A percentile compares a stretch with the other conserved stretches of the same genome.
phyloP scores from a whole-genome alignment of 2,329 filamentous ascomycete species.

The Apiospora phragmitis region DNA sequence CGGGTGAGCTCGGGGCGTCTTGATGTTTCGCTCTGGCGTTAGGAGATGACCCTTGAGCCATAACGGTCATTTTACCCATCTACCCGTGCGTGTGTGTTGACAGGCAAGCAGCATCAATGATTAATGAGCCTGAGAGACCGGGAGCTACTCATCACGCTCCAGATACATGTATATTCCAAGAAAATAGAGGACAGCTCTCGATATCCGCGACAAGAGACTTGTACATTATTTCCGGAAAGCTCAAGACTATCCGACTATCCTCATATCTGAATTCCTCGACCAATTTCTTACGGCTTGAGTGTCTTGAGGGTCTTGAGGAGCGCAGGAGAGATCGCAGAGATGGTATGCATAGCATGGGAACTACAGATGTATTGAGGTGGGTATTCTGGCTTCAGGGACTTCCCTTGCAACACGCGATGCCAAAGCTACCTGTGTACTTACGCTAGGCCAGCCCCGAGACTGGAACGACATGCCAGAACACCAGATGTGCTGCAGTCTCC shows the following conservation, averaged over 20 bases:
- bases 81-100: not conserved
- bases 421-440: not conserved
- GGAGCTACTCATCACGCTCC: not conserved
- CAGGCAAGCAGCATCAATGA: not conserved
- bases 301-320: no score
- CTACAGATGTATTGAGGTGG: constrained; percentile 1
- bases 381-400: not conserved
- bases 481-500: not conserved
- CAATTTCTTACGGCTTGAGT: not conserved
- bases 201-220: no score
- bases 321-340: not conserved
- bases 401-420: constrained; percentile 1
- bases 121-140: not conserved
- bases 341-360: not conserved
- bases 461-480: constrained; percentile 1
- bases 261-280: not conserved
- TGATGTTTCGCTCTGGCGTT: constrained; percentile 7
- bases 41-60: not conserved
- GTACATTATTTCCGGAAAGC: not conserved
- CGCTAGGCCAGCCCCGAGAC: not conserved
- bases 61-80: constrained; percentile 8
- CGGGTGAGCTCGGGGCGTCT: not conserved
- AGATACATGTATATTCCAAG: not conserved
- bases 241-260: not conserved
- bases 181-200: not conserved